A percentile compares a stretch with the other conserved stretches of the same genome.
Conservation (phyloP, 2,329 filamentous ascomycete species). For the Venturia aucupariae region DNA sequence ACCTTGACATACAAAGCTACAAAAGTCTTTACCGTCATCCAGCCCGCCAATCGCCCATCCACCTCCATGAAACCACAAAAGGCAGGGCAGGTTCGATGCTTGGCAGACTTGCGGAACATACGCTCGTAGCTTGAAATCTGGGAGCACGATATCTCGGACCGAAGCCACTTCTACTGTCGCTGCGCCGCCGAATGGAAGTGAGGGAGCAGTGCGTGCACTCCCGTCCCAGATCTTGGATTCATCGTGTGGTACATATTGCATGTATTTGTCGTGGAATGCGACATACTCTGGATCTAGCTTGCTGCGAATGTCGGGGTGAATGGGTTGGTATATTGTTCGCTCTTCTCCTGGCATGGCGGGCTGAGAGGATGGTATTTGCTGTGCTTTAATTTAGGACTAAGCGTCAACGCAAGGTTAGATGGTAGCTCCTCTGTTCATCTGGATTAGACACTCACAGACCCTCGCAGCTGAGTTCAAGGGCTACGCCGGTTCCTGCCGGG, state of each 20-base stretch:
- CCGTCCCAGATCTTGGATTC: constrained; percentile 29
- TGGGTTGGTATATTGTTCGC: constrained; percentile 3
- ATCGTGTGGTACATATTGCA: constrained; percentile 30
- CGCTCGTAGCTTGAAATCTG: constrained; percentile 13
- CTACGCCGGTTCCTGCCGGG: neutral
- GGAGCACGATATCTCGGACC: neutral
- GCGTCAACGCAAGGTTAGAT: too few relatives aligned
- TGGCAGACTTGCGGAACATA: constrained; percentile 23
- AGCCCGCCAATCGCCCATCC: constrained; percentile 32
- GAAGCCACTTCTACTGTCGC: constrained; percentile 15
- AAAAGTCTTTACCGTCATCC: constrained; percentile 27
- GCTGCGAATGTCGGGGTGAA: constrained; percentile 19
- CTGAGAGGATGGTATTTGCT: neutral
- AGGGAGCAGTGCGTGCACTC: constrained; percentile 20
- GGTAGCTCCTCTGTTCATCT: too few relatives aligned
- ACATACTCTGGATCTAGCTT: constrained; percentile 32
- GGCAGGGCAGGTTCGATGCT: constrained; percentile 27
- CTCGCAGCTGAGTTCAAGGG: neutral
- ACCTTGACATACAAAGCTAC: constrained; percentile 16
- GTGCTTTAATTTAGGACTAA: too few relatives aligned
- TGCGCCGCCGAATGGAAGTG: constrained; percentile 10
- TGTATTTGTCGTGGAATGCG: constrained; percentile 28
- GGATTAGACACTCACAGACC: too few relatives aligned
- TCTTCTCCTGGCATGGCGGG: neutral
- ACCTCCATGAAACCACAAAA: constrained; percentile 34